Evolutionary conservation across 2,329 filamentous ascomycete genomes (phyloP), one percentile per base, ranked within the genome.

Genomic region (Aureobasidium zeae): DNA sequence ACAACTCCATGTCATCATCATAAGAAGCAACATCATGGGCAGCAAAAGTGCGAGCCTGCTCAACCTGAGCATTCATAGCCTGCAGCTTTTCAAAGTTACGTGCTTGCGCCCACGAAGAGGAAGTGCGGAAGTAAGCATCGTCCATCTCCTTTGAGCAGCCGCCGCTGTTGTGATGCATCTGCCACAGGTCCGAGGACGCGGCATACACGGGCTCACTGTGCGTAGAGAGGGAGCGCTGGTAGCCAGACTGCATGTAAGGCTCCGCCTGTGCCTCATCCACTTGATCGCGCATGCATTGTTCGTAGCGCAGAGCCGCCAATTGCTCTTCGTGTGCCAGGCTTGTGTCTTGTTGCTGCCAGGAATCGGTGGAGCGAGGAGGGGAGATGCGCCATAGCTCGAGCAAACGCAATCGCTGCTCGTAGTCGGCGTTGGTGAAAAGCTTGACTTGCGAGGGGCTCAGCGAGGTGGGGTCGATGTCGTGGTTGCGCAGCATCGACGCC

Each of bases 311-410:
- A 49, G 68, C 66, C 2, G 74, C 74, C 57, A 73, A 65, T 12
- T 64, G 61, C 51, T 77, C 73, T 57, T 77, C 74, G 51, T 70
- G 66, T 38, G 71, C 62, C 33, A 77, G 57, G 49, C 66, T 74
- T 1, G 72, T 76, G 5, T 62, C 55, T 51, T 58, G 48, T 51
- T 58, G 48, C 9, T 64, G 62, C 47, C 55, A 49, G 36, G 56
- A 52, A 29, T 59, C 54, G 19, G 63, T 61, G 49, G 73, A 75
- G 30, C 70, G 73, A 0, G 83, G 83, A 16, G 84, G 84, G 46
- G 78, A 85, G 52, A 88, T 86, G 47, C 77, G 79, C 87, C 87
- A 94, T 12, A 94, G 76, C 60, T 94, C 82, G 28, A 94, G 70
- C 12, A 94, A 71, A 16, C 85, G 77, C 46, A 79, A 66, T 55